These are phyloP conservation scores for Fusarium falciforme DNA, from an alignment of 2,329 filamentous ascomycete genomes.

Conservation along the genomic window DNA sequence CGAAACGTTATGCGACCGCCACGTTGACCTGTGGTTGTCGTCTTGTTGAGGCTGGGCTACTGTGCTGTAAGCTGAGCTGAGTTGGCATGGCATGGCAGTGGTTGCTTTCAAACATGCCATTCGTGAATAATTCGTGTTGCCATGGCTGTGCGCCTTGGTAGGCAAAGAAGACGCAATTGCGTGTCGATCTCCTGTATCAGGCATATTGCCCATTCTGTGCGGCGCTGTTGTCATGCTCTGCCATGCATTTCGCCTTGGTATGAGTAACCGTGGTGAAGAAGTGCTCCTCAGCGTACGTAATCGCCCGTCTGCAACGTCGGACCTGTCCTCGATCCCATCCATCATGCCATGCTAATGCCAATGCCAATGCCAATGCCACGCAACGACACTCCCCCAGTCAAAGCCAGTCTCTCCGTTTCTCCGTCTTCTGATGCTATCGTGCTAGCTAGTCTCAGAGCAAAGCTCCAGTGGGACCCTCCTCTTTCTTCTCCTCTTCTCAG, in stretches of 20 bases:
- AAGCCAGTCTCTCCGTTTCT: constrained; percentile 30
- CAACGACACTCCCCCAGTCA: constrained; percentile 17
- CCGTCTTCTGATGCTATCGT: constrained; percentile 34
- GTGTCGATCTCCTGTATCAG: constrained; percentile 19
- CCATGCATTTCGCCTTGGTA: constrained; percentile 26
- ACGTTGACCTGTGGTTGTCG: constrained; percentile 19
- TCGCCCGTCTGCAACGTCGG: constrained; percentile 31
- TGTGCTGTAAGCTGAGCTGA: neutral
- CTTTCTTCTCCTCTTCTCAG: neutral
- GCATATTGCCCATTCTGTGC: neutral
- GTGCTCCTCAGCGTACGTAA: constrained; percentile 38
- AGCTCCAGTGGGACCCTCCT: constrained; percentile 32
- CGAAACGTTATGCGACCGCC: constrained; percentile 10
- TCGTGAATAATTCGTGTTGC: constrained; percentile 13
- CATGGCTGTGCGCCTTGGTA: constrained; percentile 7
- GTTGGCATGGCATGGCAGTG: constrained; percentile 1
- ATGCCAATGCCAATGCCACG: constrained; percentile 8
- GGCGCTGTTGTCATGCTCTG: constrained; percentile 6
- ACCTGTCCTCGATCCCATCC: constrained; percentile 18
- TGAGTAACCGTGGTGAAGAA: constrained; percentile 32
- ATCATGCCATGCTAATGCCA: constrained; percentile 40
- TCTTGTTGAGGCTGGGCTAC: neutral
- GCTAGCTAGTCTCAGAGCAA: constrained; percentile 29
- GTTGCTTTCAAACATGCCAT: constrained; percentile 25
- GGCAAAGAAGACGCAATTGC: constrained; percentile 19